phyloP scores from a whole-genome alignment of 2,329 filamentous ascomycete genomes.

The Lithohypha guttulata region DNA sequence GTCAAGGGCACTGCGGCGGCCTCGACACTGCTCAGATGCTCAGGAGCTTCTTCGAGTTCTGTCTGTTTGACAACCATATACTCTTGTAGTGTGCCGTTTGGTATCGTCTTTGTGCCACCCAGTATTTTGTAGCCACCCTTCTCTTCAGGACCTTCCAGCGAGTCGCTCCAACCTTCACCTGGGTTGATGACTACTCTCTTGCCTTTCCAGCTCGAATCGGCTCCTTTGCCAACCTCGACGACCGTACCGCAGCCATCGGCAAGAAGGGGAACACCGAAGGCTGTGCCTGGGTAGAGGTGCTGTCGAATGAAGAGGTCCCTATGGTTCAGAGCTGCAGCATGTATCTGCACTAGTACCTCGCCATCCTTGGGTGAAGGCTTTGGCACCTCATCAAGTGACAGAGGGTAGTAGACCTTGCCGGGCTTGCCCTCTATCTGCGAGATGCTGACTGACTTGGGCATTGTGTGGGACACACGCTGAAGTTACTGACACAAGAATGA shows the following conservation, averaged over 20 bases:
- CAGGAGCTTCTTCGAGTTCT: constrained; percentile 67
- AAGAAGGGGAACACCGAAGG: constrained; percentile 66
- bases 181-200: constrained; percentile 72
- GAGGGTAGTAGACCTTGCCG: constrained; percentile 62
- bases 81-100: constrained; percentile 64
- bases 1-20: constrained; percentile 77
- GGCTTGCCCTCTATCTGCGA: constrained; percentile 53
- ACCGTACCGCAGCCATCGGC: constrained; percentile 75
- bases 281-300: constrained; percentile 76
- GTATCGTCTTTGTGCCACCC: constrained; percentile 56
- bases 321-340: constrained; percentile 80
- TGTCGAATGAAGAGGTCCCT: constrained; percentile 91
- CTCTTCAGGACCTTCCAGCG: constrained; percentile 63
- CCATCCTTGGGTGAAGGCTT: constrained; percentile 52
- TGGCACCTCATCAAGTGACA: constrained; percentile 48
- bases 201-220: constrained; percentile 43
- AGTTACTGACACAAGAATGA: too few relatives aligned
- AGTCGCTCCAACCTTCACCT: constrained; percentile 62
- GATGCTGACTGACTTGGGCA: constrained; percentile 37
- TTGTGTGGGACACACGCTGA: too few relatives aligned
- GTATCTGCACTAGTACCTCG: constrained; percentile 65
- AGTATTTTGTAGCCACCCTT: constrained; percentile 48
- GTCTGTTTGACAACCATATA: constrained; percentile 55
- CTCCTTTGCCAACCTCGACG: constrained; percentile 47
- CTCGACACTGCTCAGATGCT: constrained; percentile 60